Percentiles rank a stretch among this genome's conserved stretches.
Evolutionary conservation across 352 stramenopile genomes (phyloP).

Genomic region (Pythium apleroticum): DNA sequence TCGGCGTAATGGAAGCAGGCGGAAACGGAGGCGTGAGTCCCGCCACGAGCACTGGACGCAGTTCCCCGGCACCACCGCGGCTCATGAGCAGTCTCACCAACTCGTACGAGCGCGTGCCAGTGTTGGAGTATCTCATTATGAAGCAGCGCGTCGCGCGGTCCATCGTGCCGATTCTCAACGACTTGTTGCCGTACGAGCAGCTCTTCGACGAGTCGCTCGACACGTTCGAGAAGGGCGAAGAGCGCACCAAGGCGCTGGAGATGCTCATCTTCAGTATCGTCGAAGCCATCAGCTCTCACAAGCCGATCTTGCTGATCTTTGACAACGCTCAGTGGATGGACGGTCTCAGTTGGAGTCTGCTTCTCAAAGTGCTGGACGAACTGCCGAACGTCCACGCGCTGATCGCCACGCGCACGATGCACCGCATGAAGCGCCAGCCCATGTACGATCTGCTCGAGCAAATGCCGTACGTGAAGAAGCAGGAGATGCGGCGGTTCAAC

Average conservation of each 20-base stretch:
- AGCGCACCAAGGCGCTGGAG: slow-evolving; percentile 46
- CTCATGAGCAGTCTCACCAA: slow-evolving; percentile 20
- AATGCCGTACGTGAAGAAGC: slow-evolving; percentile 38
- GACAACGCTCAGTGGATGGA: slow-evolving; percentile 84
- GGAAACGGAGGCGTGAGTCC: slow-evolving; percentile 6
- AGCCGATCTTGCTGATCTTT: slow-evolving; percentile 67
- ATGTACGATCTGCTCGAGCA: slow-evolving; percentile 45
- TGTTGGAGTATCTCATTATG: slow-evolving; percentile 59
- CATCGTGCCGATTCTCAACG: slow-evolving; percentile 46
- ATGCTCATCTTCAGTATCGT: slow-evolving; percentile 60
- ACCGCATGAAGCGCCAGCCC: slow-evolving; percentile 35
- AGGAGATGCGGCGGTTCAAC: slow-evolving; percentile 55
- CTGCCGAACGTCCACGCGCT: slow-evolving; percentile 59
- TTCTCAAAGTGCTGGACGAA: slow-evolving; percentile 57
- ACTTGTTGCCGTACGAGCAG: slow-evolving; percentile 51
- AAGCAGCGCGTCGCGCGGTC: slow-evolving; percentile 42
- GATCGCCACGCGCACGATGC: slow-evolving; percentile 43
- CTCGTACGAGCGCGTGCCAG: slow-evolving; percentile 39
- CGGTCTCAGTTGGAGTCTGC: slow-evolving; percentile 52
- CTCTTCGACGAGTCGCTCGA: slow-evolving; percentile 28
- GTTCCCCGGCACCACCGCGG: neutral
- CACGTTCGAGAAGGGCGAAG: slow-evolving; percentile 36
- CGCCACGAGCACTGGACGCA: slow-evolving; percentile 10
- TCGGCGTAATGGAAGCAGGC: slow-evolving; percentile 3
- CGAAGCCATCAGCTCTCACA: slow-evolving; percentile 44